Evolutionary conservation across 257 asterid genomes (phyloP).

Genomic region (Solanum ossicruentum): DNA sequence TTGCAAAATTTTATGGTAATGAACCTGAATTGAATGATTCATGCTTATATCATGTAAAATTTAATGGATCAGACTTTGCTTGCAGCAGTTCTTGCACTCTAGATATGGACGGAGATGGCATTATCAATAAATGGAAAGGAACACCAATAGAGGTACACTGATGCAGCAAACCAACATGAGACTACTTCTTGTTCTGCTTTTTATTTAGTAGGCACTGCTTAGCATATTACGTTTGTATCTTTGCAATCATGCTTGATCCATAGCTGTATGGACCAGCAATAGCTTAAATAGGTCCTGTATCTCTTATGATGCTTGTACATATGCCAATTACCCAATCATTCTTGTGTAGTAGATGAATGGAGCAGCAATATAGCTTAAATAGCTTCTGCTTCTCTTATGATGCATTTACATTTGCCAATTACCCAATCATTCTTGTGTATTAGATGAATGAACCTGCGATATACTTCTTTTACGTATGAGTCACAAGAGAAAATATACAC

Average conservation of each 20-base stretch:
- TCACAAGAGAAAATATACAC: not conserved
- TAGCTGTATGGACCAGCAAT: not conserved
- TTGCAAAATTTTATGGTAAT: not conserved
- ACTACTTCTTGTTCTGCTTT: not conserved
- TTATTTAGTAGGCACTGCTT: not conserved
- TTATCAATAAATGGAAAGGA: conserved; percentile 32
- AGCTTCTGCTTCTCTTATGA: too few relatives aligned
- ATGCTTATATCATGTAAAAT: not conserved
- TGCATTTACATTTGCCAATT: not conserved
- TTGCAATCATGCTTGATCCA: not conserved
- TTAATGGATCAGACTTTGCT: not conserved
- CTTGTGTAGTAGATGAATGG: not conserved
- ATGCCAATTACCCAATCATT: not conserved
- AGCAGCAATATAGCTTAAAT: not conserved
- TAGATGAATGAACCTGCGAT: not conserved
- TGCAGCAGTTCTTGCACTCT: not conserved
- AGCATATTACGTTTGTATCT: not conserved
- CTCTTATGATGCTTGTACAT: not conserved
- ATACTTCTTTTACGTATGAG: not conserved
- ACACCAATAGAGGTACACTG: not conserved
- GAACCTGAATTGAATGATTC: not conserved
- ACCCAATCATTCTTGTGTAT: not conserved
- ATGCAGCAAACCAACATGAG: not conserved
- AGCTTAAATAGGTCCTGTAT: not conserved
- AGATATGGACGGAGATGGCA: conserved; percentile 19